Base-by-base conservation (phyloP, 352 stramenopile species). In the Phytophthora agathidicida region DNA sequence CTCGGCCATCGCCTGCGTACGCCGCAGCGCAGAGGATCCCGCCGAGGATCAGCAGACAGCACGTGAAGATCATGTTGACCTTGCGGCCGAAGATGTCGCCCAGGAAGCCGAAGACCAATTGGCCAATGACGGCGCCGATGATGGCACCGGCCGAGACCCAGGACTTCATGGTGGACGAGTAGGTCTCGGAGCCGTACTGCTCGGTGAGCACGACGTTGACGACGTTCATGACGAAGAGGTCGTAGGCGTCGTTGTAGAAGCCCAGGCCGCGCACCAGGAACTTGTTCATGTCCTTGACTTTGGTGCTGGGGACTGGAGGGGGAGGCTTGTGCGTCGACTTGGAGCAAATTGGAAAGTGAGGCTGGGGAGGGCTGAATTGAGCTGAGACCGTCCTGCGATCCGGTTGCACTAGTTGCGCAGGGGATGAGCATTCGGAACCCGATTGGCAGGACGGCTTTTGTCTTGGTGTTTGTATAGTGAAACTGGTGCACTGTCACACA, bases 31-130 rank as follows among this genome's bases (percentile, higher is more conserved):
- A 63, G n/a, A 68, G 45, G 20, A 64, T 60, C 13, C 60, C 35
- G 7, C 45, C 59, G 13, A 60, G 0, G 39, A 69, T 65, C 14
- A 65, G 35, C 26, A 65, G 31, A 4, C 16, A 39, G 33, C 51
- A 68, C 5, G 59, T 63, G 27, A 50, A 44, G 23, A 69, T 56
- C 60, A 69, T 69, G 47, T 69, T 69, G 33, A 65, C 53, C n/a
- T 41, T 36, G 37, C 60, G 52, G 16, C 60, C 60, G 30, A 68
- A 68, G 7, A 63, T 33, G 20, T 68, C 51, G 2, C 53, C 53
- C 16, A 69, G 42, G 53, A 57, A 60, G 11, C 60, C 60, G 35
- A 69, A 65, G 11, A 20, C 10, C 7, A 69, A 28, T 23, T 65
- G 60, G 7, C 53, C 53, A 2, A 68, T 42, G 2, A 59, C 60